A percentile compares a stretch with the other conserved stretches of the same genome.
phyloP scores from a whole-genome alignment of 2,329 filamentous ascomycete species.

The Bipolaris victoriae region DNA sequence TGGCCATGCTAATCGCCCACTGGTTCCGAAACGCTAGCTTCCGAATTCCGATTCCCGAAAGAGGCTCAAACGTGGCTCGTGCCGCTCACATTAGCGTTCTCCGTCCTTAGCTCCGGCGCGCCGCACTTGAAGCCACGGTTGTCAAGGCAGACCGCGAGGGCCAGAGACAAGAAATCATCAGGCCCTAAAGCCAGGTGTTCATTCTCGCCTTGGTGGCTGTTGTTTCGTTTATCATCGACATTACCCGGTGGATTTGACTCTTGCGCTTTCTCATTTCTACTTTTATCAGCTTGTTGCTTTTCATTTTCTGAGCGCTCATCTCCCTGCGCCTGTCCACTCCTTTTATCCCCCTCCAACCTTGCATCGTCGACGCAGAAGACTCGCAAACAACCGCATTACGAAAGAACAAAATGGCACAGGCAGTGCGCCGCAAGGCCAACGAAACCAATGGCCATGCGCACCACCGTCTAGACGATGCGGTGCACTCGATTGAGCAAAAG shows the following conservation, averaged over 20 bases:
- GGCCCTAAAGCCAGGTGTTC: conserved; percentile 9
- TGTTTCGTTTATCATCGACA: neutral
- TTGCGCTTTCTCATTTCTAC: neutral
- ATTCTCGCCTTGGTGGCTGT: neutral
- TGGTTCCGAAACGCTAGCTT: conserved; percentile 12
- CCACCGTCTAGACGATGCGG: conserved; percentile 32
- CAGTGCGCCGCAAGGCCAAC: conserved; percentile 29
- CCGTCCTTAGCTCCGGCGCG: conserved; percentile 35
- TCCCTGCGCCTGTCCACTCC: neutral
- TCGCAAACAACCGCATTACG: neutral
- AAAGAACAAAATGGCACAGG: conserved; percentile 35
- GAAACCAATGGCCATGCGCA: conserved; percentile 31
- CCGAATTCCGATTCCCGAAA: conserved; percentile 20
- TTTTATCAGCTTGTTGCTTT: neutral
- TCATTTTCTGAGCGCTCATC: neutral
- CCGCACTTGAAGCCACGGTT: conserved; percentile 41
- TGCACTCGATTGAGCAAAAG: conserved; percentile 39
- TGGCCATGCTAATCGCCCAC: conserved; percentile 1
- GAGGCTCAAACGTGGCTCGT: conserved; percentile 18
- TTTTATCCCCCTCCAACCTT: neutral
- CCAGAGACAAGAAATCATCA: neutral
- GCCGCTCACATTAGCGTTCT: conserved; percentile 24
- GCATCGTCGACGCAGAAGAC: neutral
- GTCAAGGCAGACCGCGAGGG: neutral
- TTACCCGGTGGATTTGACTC: neutral